phyloP scores from a whole-genome alignment of 2,329 filamentous ascomycete genomes.

The Fusarium veterinarium region DNA sequence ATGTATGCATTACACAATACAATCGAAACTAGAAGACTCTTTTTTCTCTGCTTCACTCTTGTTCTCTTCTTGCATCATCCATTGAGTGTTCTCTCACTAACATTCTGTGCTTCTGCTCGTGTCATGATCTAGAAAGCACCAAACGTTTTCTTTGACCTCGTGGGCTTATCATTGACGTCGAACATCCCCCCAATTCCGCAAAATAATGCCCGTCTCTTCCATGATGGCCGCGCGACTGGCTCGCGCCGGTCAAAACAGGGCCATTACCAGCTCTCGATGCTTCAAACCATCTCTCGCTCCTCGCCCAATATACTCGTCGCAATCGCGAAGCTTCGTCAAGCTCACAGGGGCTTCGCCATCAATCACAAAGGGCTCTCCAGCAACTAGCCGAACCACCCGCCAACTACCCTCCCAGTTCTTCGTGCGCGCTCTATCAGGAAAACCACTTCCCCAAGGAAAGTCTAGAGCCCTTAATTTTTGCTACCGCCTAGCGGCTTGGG shows the following conservation, averaged over 20 bases:
- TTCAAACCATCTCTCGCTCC: slow-evolving; percentile 21
- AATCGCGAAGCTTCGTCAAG: slow-evolving; percentile 39
- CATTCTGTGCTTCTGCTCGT: slow-evolving; percentile 1
- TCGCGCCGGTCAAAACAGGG: slow-evolving; percentile 31
- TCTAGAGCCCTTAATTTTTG: slow-evolving; percentile 67
- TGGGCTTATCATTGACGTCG: not conserved
- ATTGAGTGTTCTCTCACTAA: slow-evolving; percentile 20
- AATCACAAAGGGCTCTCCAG: slow-evolving; percentile 17
- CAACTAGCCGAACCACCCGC: slow-evolving; percentile 7
- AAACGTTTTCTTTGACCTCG: not conserved
- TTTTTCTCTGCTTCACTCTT: slow-evolving; percentile 2
- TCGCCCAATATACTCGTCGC: slow-evolving; percentile 21
- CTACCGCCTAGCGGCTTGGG: slow-evolving; percentile 71
- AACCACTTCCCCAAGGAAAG: slow-evolving; percentile 60
- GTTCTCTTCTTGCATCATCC: not conserved
- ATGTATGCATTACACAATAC: slow-evolving; percentile 27
- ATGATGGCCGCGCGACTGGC: slow-evolving; percentile 42
- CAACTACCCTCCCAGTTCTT: slow-evolving; percentile 42
- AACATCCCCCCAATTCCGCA: slow-evolving; percentile 1
- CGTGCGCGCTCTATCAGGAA: slow-evolving; percentile 61
- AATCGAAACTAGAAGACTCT: not conserved
- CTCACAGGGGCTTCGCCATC: slow-evolving; percentile 29
- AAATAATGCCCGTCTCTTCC: slow-evolving; percentile 40
- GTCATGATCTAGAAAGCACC: slow-evolving; percentile 24
- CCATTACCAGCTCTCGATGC: slow-evolving; percentile 24